Percentiles rank a stretch among this genome's conserved stretches.
phyloP scores from a whole-genome alignment of 192 early-diverging fungal genomes.

The Coemansia sp. region DNA sequence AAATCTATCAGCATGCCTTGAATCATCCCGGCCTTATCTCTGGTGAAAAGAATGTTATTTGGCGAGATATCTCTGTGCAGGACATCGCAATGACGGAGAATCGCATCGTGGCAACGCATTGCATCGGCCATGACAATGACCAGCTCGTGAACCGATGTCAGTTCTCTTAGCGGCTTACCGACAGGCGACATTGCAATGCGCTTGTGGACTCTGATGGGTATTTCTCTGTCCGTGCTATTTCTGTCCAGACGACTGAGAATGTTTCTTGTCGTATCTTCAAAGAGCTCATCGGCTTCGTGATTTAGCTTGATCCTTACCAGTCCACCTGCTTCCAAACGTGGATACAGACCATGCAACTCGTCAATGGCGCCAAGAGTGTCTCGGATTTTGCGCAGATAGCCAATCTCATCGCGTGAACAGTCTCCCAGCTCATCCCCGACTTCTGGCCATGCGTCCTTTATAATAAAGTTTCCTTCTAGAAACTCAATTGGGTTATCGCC shows the following conservation, averaged over 20 bases:
- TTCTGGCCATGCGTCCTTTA: constrained; percentile 12
- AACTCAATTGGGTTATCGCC: neutral
- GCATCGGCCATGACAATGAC: constrained; percentile 20
- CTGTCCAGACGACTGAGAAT: neutral
- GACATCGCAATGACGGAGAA: constrained; percentile 4
- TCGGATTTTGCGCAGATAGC: neutral
- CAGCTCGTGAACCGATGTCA: constrained; percentile 13
- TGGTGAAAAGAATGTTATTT: constrained; percentile 23
- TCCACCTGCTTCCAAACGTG: constrained; percentile 8
- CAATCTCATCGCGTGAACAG: constrained; percentile 10
- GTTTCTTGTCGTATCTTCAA: constrained; percentile 1
- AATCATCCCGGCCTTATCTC: constrained; percentile 2
- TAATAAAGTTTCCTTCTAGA: neutral
- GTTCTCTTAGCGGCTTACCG: neutral
- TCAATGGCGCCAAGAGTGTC: neutral
- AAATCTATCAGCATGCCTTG: constrained; percentile 28
- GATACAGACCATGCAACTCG: neutral
- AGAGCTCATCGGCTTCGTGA: too few species aligned
- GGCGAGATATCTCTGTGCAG: constrained; percentile 31
- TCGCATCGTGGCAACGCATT: constrained; percentile 11
- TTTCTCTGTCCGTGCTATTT: neutral
- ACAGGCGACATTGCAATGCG: constrained; percentile 8
- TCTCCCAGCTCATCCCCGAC: neutral
- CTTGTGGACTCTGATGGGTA: constrained; percentile 4
- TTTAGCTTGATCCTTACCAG: neutral